Percentiles rank a stretch among this genome's conserved stretches.
These are phyloP conservation scores for Alternaria triticimaculans DNA, from an alignment of 2,329 filamentous ascomycete genomes.

Conservation along the genomic window DNA sequence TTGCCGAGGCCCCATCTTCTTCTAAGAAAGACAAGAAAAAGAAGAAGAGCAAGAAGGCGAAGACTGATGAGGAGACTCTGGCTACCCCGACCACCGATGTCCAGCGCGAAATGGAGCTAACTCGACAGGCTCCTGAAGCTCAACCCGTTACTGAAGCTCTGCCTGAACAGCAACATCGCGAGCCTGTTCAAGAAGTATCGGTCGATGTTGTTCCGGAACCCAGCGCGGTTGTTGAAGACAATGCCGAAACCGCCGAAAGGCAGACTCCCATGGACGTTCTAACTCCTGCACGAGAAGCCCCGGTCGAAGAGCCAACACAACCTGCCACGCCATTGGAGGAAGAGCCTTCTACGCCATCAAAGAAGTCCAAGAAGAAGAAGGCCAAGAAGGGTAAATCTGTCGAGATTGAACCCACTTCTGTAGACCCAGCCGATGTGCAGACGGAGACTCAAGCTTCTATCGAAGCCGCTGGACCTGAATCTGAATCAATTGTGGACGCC, in stretches of 20 bases:
- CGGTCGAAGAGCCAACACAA: slow-evolving; percentile 5
- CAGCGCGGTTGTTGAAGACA: too few species aligned
- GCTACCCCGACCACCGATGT: background rate
- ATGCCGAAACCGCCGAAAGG: background rate
- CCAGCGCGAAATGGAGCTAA: too few species aligned
- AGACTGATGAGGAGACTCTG: slow-evolving; percentile 3
- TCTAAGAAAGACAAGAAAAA: slow-evolving; percentile 38
- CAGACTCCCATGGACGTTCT: background rate
- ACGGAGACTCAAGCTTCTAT: background rate
- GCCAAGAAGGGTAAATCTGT: slow-evolving; percentile 18
- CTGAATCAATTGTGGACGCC: background rate
- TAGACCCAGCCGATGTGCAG: background rate
- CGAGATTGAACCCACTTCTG: slow-evolving; percentile 3
- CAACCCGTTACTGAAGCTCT: too few species aligned
- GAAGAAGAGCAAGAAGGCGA: slow-evolving; percentile 34
- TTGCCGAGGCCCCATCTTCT: background rate
- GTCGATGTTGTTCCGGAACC: too few species aligned
- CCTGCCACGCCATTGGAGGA: slow-evolving; percentile 9
- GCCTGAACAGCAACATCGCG: too few species aligned
- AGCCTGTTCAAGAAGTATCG: too few species aligned
- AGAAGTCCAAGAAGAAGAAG: slow-evolving; percentile 54
- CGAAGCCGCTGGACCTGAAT: background rate
- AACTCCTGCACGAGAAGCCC: background rate
- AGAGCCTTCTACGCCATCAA: slow-evolving; percentile 37
- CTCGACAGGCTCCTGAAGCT: too few species aligned